Percentiles rank a stretch among this genome's conserved stretches.
phyloP scores from a whole-genome alignment of 176 grass and related monocot genomes.

The Cymbopogon citratus region DNA sequence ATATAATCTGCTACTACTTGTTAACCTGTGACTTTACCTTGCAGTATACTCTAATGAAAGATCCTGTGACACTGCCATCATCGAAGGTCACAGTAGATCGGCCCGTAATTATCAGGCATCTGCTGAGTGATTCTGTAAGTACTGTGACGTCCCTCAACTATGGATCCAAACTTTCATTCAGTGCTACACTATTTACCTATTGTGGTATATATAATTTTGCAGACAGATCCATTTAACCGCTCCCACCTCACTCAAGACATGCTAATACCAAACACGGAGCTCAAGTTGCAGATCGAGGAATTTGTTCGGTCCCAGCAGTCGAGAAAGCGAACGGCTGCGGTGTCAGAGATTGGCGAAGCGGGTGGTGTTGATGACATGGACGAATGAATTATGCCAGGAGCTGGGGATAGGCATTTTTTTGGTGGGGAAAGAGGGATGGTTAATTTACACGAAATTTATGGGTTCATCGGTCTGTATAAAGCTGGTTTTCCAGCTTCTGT shows the following conservation, averaged over 20 bases:
- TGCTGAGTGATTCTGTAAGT: conserved; percentile 87
- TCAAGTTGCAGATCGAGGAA: conserved; percentile 67
- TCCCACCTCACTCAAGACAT: conserved; percentile 96
- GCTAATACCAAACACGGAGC: conserved; percentile 70
- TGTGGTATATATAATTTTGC: conserved; percentile 26
- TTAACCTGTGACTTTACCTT: background rate
- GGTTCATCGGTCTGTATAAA: background rate
- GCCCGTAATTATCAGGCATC: conserved; percentile 83
- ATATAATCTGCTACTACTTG: background rate
- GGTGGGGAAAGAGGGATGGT: background rate
- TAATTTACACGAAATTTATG: background rate
- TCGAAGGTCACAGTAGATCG: conserved; percentile 78
- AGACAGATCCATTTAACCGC: conserved; percentile 96
- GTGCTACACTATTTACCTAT: background rate
- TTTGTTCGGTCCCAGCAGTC: conserved; percentile 65
- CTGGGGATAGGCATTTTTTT: background rate
- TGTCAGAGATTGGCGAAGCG: conserved; percentile 16
- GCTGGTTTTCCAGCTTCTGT: background rate
- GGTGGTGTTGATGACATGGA: conserved; percentile 34
- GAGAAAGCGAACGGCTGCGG: conserved; percentile 26
- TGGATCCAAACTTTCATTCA: background rate
- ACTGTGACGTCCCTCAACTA: background rate
- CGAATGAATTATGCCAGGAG: conserved; percentile 24
- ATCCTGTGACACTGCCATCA: conserved; percentile 93
- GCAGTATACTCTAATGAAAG: conserved; percentile 93